Percentiles rank a stretch among this genome's conserved stretches.
phyloP scores from a whole-genome alignment of 1,284 basidiomycete species.

The Cutaneotrichosporon dermatis region DNA sequence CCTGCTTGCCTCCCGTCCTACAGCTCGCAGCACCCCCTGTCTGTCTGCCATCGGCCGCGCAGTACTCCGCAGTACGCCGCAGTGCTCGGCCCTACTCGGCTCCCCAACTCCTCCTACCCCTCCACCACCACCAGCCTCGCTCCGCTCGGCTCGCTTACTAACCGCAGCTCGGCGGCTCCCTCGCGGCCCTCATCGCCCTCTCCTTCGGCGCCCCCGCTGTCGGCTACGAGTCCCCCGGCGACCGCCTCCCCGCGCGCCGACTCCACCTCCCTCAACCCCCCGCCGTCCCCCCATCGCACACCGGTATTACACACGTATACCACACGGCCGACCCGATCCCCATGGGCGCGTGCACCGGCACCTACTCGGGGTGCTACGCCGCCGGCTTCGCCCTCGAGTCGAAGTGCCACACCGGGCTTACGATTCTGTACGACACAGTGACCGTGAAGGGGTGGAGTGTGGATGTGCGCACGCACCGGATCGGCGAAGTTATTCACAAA shows the following conservation, averaged over 20 bases:
- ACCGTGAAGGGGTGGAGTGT: constrained; percentile 74
- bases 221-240: constrained; percentile 87
- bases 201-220: constrained; percentile 92
- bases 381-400: constrained; percentile 49
- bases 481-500: constrained; percentile 68
- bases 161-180: constrained; percentile 73
- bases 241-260: constrained; percentile 74
- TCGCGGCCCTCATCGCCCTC: constrained; percentile 78
- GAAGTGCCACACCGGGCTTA: constrained; percentile 75
- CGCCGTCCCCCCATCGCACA: constrained; percentile 40
- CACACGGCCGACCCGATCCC: constrained; percentile 55
- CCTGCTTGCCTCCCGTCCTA: not conserved
- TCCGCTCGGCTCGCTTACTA: constrained; percentile 5
- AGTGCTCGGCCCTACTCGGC: too few species aligned
- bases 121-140: too few species aligned
- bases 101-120: too few species aligned
- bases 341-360: constrained; percentile 51
- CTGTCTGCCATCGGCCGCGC: not conserved
- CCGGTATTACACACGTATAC: constrained; percentile 55
- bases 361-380: constrained; percentile 48
- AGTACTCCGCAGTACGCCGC: too few species aligned
- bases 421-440: constrained; percentile 83
- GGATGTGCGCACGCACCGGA: constrained; percentile 71
- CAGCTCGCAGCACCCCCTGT: too few species aligned
- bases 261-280: constrained; percentile 76